Conservation (phyloP, 2,329 filamentous ascomycete species). For the Xylaria sp. region DNA sequence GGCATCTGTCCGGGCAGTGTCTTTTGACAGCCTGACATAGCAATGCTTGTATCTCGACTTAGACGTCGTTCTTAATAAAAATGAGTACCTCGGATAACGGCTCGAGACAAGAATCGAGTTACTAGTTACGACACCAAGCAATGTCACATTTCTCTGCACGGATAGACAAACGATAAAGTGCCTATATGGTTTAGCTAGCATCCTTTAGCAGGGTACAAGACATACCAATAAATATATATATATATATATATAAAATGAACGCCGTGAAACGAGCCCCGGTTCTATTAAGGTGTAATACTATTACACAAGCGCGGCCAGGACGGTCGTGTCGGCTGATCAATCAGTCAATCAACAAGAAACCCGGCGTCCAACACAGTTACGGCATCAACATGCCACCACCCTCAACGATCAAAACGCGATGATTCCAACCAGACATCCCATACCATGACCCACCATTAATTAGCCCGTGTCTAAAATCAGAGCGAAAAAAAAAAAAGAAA, state of each 20-base stretch:
- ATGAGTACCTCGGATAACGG: neutral
- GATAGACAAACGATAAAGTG: neutral
- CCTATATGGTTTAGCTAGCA: neutral
- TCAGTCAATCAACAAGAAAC: conserved; percentile 9
- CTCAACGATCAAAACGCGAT: neutral
- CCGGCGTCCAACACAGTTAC: neutral
- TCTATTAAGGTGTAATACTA: conserved; percentile 4
- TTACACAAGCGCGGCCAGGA: conserved; percentile 17
- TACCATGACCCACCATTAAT: conserved; percentile 23
- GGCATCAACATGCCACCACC: conserved; percentile 3
- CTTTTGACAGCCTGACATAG: neutral
- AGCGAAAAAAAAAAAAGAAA: conserved; percentile 11
- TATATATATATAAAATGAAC: conserved; percentile 13
- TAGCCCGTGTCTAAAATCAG: conserved; percentile 21
- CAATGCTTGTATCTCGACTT: neutral
- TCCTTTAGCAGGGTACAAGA: neutral
- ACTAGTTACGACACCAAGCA: neutral
- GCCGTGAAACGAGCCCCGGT: conserved; percentile 1
- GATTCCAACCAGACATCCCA: neutral
- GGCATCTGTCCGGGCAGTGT: too few relatives aligned
- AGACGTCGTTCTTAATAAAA: neutral
- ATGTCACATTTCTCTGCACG: neutral
- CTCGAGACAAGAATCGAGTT: neutral
- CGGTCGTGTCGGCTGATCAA: neutral
- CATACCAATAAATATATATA: neutral